A percentile compares a stretch with the other conserved stretches of the same genome.
Conservation (phyloP, 208 protist species). For the Trypanosoma melophagium region DNA sequence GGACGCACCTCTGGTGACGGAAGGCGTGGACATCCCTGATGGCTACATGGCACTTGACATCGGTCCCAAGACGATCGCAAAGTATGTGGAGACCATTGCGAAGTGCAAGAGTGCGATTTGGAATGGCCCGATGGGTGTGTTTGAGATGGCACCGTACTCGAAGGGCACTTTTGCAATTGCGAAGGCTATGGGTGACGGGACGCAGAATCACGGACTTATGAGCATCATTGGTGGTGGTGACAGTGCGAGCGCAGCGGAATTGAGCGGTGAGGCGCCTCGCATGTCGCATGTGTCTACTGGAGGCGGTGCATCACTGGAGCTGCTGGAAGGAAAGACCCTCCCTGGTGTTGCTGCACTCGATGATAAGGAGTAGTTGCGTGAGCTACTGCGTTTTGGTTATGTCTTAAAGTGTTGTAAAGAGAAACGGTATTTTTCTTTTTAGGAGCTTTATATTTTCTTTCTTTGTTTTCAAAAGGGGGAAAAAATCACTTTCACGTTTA, state of each 20-base stretch:
- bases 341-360: conserved; percentile 90
- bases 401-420: too few species aligned
- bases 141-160: conserved; percentile 96
- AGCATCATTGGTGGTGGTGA: conserved; percentile 97
- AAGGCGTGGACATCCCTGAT: conserved; percentile 70
- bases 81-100: conserved; percentile 79
- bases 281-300: conserved; percentile 98
- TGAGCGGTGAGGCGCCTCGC: conserved; percentile 87
- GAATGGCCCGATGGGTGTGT: conserved; percentile 98
- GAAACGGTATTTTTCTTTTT: too few species aligned
- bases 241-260: conserved; percentile 93
- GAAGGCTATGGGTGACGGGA: conserved; percentile 70
- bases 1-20: conserved; percentile 68
- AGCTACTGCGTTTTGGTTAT: too few species aligned
- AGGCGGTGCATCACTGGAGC: conserved; percentile 98
- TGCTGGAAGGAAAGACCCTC: conserved; percentile 97
- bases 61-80: conserved; percentile 90
- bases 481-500: neutral
- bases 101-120: conserved; percentile 94
- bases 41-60: conserved; percentile 96
- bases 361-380: conserved; percentile 56
- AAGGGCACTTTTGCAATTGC: conserved; percentile 91
- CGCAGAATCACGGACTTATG: conserved; percentile 62
- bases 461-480: too few species aligned
- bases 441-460: too few species aligned